These are phyloP conservation scores for Penicillium malachiteum DNA, from an alignment of 495 filamentous ascomycete species.

Conservation along the genomic window DNA sequence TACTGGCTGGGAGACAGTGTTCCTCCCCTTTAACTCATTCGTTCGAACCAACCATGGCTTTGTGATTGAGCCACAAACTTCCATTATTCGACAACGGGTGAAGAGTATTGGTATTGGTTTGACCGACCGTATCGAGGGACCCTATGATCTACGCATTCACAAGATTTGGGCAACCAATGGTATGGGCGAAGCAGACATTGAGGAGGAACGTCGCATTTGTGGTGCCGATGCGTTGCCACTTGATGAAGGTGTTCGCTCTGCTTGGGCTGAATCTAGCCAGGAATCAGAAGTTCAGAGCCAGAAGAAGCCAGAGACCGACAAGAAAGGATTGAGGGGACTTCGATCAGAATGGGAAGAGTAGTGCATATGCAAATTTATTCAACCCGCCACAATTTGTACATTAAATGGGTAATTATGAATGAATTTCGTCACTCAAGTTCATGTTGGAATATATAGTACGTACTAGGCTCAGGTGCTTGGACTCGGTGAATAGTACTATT, in stretches of 20 bases:
- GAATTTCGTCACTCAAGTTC: too few relatives aligned
- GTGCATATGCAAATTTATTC: constrained; percentile 1
- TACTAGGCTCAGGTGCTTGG: too few relatives aligned
- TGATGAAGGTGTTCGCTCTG: constrained; percentile 40
- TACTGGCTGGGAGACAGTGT: constrained; percentile 88
- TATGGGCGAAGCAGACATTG: constrained; percentile 39
- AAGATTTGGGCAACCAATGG: constrained; percentile 73
- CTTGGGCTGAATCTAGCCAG: constrained; percentile 21
- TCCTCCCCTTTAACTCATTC: constrained; percentile 87
- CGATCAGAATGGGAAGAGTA: constrained; percentile 40
- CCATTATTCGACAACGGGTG: constrained; percentile 80
- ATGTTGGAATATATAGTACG: too few relatives aligned
- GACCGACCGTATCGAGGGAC: constrained; percentile 83
- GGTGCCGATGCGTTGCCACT: constrained; percentile 42
- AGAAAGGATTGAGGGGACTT: constrained; percentile 40
- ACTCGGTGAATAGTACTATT: too few relatives aligned
- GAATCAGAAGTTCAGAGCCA: constrained; percentile 2
- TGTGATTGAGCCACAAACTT: constrained; percentile 87
- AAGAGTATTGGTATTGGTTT: constrained; percentile 82
- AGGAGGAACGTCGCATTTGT: constrained; percentile 43
- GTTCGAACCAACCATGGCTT: constrained; percentile 90
- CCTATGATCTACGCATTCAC: constrained; percentile 80
- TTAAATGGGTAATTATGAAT: too few relatives aligned
- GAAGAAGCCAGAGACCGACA: constrained; percentile 16
- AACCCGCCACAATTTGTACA: not conserved